These are phyloP conservation scores for Suhomyces anneliseae DNA, from an alignment of 1,139 yeast species.

Conservation along the genomic window DNA sequence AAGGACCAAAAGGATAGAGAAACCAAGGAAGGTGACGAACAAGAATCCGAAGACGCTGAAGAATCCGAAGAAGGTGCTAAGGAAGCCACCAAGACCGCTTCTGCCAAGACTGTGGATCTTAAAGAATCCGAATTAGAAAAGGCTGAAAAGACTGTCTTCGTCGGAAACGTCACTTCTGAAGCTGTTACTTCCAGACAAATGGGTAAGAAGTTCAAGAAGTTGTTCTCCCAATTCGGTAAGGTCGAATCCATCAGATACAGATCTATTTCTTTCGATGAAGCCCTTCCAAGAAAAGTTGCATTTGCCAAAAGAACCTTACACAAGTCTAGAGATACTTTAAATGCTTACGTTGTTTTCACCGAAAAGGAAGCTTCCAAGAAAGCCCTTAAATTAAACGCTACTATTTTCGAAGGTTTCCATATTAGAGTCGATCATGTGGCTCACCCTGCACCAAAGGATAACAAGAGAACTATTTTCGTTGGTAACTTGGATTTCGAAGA, in stretches of 20 bases:
- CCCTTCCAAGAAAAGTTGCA: conserved; percentile 90
- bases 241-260: conserved; percentile 82
- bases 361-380: conserved; percentile 53
- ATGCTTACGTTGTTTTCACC: conserved; percentile 81
- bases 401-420: conserved; percentile 68
- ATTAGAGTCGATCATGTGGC: conserved; percentile 88
- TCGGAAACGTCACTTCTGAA: conserved; percentile 75
- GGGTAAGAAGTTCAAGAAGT: conserved; percentile 63
- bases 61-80: conserved; percentile 14
- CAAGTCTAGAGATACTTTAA: conserved; percentile 72
- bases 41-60: conserved; percentile 25
- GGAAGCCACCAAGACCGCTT: conserved; percentile 16
- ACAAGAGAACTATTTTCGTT: conserved; percentile 81
- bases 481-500: conserved; percentile 95
- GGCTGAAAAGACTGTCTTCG: conserved; percentile 85
- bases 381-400: conserved; percentile 63
- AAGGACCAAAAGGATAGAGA: background rate
- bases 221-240: conserved; percentile 57
- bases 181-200: conserved; percentile 65
- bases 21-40: conserved; percentile 18
- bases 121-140: conserved; percentile 74
- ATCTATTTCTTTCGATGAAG: conserved; percentile 86
- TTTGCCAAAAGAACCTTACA: conserved; percentile 80
- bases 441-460: conserved; percentile 86
- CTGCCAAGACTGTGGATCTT: conserved; percentile 45